Percentiles rank a stretch among this genome's conserved stretches.
These are phyloP conservation scores for Saccharomyces hybrid DNA, from an alignment of 1,139 yeast species.

Conservation along the genomic window DNA sequence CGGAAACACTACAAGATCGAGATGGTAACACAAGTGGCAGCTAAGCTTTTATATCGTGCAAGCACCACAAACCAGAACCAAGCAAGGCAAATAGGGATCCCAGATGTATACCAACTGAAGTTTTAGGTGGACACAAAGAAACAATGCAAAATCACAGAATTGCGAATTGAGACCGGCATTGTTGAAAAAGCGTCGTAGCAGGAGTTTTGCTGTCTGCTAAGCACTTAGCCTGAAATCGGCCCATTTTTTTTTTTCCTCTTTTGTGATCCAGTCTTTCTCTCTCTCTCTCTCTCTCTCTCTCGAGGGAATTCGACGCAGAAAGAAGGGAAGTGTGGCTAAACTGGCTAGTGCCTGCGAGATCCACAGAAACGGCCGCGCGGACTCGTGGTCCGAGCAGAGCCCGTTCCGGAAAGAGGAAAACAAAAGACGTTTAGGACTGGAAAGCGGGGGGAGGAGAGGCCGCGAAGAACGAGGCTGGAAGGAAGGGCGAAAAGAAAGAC, in stretches of 20 bases:
- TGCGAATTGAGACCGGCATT: not conserved
- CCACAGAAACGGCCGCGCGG: not conserved
- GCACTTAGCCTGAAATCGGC: not conserved
- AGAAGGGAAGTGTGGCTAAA: not conserved
- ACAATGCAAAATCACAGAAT: not conserved
- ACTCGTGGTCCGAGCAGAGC: not conserved
- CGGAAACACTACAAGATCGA: too few species aligned
- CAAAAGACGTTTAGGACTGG: not conserved
- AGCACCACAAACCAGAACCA: too few species aligned
- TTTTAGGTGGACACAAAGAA: not conserved
- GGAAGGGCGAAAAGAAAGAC: too few species aligned
- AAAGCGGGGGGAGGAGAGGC: not conserved
- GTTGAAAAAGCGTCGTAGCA: slow-evolving; percentile 1
- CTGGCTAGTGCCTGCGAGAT: not conserved
- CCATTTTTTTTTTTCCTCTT: not conserved
- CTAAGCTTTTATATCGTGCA: too few species aligned
- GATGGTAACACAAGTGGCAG: too few species aligned
- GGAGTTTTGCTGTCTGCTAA: not conserved
- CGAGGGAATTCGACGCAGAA: not conserved
- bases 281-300: too few species aligned
- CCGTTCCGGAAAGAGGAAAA: not conserved
- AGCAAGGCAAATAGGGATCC: too few species aligned
- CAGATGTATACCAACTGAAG: too few species aligned
- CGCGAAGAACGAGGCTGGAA: too few species aligned
- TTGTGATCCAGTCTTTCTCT: not conserved